Evolutionary conservation across 257 asterid species (phyloP).

Genomic region (Vinca minor): DNA sequence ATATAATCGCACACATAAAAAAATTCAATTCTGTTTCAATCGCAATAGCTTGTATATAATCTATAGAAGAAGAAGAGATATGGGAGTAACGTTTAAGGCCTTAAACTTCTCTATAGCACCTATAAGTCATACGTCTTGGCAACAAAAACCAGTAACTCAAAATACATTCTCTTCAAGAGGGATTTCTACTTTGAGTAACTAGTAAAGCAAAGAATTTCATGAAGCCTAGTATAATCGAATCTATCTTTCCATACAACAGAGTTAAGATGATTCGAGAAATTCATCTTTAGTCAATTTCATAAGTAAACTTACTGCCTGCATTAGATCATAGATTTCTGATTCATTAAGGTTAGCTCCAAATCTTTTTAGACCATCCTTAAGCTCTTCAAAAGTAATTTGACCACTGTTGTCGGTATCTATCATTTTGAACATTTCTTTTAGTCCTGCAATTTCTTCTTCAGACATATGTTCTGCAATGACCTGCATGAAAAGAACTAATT

Average conservation of each 20-base stretch:
- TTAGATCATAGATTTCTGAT: slow-evolving; percentile 60
- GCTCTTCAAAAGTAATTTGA: slow-evolving; percentile 75
- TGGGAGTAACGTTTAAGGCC: neutral
- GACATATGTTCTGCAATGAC: slow-evolving; percentile 79
- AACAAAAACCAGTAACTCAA: neutral
- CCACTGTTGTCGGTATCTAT: slow-evolving; percentile 86
- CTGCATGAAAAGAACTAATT: slow-evolving; percentile 25
- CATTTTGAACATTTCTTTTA: slow-evolving; percentile 72
- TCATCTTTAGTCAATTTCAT: neutral
- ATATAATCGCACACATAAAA: neutral
- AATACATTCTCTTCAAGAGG: too few relatives aligned
- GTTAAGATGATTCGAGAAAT: neutral
- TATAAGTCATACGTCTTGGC: neutral
- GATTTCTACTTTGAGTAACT: too few relatives aligned
- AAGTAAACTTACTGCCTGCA: slow-evolving; percentile 69
- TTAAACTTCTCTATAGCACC: neutral
- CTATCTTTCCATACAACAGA: too few relatives aligned
- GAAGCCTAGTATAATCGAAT: too few relatives aligned
- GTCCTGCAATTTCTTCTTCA: slow-evolving; percentile 86
- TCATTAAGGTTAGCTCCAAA: slow-evolving; percentile 77
- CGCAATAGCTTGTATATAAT: too few relatives aligned
- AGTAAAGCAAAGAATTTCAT: too few relatives aligned
- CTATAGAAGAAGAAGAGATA: neutral
- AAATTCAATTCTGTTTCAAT: neutral
- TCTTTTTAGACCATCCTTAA: slow-evolving; percentile 61